phyloP scores from a whole-genome alignment of 495 filamentous ascomycete genomes.

The Viridothelium virens region DNA sequence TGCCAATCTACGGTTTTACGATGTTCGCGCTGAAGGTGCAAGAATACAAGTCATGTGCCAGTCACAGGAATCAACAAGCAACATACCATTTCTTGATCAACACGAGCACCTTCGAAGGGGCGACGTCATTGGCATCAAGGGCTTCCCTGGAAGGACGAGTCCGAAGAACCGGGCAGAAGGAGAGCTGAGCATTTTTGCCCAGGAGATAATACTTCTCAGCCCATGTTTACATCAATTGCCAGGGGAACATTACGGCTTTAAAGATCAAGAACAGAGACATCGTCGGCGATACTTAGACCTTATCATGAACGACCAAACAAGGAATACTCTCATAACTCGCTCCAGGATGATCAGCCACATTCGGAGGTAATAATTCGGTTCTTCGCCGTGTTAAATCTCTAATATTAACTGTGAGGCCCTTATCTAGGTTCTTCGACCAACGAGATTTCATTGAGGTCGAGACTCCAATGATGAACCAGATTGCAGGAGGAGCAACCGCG shows the following conservation, averaged over 20 bases:
- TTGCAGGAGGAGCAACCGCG: slow-evolving; percentile 91
- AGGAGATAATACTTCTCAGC: slow-evolving; percentile 71
- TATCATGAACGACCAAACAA: slow-evolving; percentile 84
- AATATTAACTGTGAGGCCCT: neutral
- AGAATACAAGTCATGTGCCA: slow-evolving; percentile 90
- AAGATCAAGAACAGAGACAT: slow-evolving; percentile 86
- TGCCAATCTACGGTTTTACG: slow-evolving; percentile 86
- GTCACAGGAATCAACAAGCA: slow-evolving; percentile 57
- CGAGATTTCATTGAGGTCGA: slow-evolving; percentile 89
- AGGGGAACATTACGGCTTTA: slow-evolving; percentile 84
- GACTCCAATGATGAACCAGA: slow-evolving; percentile 95
- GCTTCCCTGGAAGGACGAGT: slow-evolving; percentile 79
- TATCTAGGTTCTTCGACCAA: slow-evolving; percentile 52
- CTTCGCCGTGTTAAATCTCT: neutral
- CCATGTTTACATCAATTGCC: slow-evolving; percentile 93
- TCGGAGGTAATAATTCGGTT: slow-evolving; percentile 49
- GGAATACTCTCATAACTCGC: slow-evolving; percentile 72
- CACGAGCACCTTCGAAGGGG: slow-evolving; percentile 85
- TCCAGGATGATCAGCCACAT: slow-evolving; percentile 80
- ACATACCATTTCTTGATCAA: slow-evolving; percentile 68
- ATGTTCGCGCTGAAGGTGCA: slow-evolving; percentile 73
- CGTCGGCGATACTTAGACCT: slow-evolving; percentile 89
- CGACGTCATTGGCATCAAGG: slow-evolving; percentile 83
- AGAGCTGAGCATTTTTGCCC: slow-evolving; percentile 90
- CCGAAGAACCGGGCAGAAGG: slow-evolving; percentile 77